A percentile compares a stretch with the other conserved stretches of the same genome.
Evolutionary conservation across 148 eudicot species (phyloP).

Genomic region (Vaccinium myrtillus): DNA sequence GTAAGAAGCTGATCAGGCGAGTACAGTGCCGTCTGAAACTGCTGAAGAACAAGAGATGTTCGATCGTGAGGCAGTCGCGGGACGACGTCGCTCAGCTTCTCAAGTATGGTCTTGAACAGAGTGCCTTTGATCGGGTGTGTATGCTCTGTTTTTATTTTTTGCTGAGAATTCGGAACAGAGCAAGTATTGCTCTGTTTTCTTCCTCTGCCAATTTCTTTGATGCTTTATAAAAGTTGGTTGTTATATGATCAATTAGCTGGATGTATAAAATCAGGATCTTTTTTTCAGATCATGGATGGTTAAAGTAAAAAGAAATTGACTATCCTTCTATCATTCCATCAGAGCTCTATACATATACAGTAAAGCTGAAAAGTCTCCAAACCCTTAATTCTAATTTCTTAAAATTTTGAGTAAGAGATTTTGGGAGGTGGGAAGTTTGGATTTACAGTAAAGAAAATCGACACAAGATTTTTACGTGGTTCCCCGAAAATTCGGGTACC

Average conservation of each 20-base stretch:
- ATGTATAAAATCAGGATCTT: neutral
- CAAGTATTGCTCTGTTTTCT: neutral
- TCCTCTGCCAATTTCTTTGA: neutral
- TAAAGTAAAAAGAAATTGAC: neutral
- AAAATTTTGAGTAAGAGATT: no score
- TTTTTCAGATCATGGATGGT: neutral
- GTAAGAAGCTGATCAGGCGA: conserved; percentile 65
- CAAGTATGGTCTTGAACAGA: conserved; percentile 46
- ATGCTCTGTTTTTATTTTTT: neutral
- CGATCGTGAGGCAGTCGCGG: conserved; percentile 42
- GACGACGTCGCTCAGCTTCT: conserved; percentile 69
- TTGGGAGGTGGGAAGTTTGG: no score
- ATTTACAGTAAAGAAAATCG: no score
- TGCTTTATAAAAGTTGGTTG: neutral
- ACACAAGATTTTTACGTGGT: no score
- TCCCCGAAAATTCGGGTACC: no score
- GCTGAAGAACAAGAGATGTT: conserved; percentile 57
- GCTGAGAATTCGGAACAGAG: neutral
- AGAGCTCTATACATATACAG: no score
- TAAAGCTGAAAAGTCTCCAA: no score
- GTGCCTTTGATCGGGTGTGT: conserved; percentile 62
- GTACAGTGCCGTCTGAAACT: conserved; percentile 71
- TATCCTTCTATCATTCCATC: neutral
- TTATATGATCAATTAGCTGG: neutral
- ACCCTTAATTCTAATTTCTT: no score